A percentile compares a stretch with the other conserved stretches of the same genome.
Evolutionary conservation across 345 rosid species (phyloP).

Genomic region (Corchorus olitorius): DNA sequence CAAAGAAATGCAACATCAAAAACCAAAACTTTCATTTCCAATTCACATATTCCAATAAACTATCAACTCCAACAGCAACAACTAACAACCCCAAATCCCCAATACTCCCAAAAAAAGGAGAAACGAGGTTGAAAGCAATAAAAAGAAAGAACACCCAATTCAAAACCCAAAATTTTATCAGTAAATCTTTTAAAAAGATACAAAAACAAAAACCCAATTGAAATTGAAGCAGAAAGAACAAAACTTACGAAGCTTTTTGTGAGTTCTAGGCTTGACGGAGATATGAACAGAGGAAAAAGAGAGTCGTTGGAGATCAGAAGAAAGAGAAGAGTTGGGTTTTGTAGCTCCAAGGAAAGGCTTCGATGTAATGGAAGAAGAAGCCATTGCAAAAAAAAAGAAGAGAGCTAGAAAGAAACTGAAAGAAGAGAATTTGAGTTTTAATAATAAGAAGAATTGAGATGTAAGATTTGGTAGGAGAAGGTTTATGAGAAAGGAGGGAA

Average conservation of each 20-base stretch:
- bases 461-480: constrained; percentile 22
- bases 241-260: constrained; percentile 55
- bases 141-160: background rate
- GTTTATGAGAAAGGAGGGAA: constrained; percentile 31
- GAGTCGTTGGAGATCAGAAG: constrained; percentile 50
- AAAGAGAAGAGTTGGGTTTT: constrained; percentile 27
- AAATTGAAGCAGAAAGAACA: background rate
- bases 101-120: background rate
- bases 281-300: constrained; percentile 46
- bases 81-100: background rate
- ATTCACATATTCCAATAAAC: background rate
- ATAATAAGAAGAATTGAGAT: background rate
- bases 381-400: constrained; percentile 34
- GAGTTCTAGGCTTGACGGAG: constrained; percentile 43
- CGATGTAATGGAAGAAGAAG: constrained; percentile 58
- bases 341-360: constrained; percentile 54
- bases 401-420: background rate
- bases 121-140: background rate
- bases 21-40: background rate
- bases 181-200: background rate
- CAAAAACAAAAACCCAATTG: constrained; percentile 1
- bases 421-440: constrained; percentile 21
- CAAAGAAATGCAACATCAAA: constrained; percentile 1
- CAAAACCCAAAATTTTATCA: background rate
- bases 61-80: background rate